Conservation (phyloP, 1,284 basidiomycete genomes). For the Mycosarcoma mackinlayi region DNA sequence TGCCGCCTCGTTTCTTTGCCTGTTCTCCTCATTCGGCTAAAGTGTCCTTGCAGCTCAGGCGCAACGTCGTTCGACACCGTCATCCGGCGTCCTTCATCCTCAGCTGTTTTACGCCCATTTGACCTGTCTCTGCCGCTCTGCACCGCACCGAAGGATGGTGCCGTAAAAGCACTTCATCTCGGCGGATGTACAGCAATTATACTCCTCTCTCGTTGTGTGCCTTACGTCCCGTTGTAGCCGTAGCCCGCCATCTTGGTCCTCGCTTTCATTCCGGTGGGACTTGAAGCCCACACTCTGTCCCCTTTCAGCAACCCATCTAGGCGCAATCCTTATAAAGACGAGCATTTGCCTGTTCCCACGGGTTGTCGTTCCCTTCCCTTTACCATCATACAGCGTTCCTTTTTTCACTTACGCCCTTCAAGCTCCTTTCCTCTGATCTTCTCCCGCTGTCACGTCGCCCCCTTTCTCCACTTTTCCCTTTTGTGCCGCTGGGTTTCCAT, state of each 20-base stretch:
- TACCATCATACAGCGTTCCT: not conserved
- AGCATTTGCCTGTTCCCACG: not conserved
- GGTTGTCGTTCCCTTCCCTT: not conserved
- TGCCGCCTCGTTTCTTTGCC: no score
- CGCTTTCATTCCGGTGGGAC: not conserved
- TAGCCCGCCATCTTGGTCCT: not conserved
- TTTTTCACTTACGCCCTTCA: not conserved
- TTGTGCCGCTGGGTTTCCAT: not conserved
- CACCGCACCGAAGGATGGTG: not conserved
- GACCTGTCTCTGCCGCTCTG: not conserved
- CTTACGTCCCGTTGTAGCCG: not conserved
- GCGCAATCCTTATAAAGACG: not conserved
- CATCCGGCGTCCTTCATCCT: not conserved
- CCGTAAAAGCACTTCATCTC: not conserved
- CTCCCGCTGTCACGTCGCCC: not conserved
- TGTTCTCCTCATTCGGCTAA: slow-evolving; percentile 26
- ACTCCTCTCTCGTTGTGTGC: not conserved
- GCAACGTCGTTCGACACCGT: slow-evolving; percentile 28
- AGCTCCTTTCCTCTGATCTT: not conserved
- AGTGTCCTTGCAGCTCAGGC: slow-evolving; percentile 27
- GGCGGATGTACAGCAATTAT: not conserved
- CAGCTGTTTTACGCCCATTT: no score
- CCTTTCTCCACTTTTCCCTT: not conserved
- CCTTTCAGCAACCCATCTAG: not conserved
- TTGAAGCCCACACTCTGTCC: not conserved